These are phyloP conservation scores for Aureobasidium melanogenum DNA, from an alignment of 2,329 filamentous ascomycete species.

Conservation along the genomic window DNA sequence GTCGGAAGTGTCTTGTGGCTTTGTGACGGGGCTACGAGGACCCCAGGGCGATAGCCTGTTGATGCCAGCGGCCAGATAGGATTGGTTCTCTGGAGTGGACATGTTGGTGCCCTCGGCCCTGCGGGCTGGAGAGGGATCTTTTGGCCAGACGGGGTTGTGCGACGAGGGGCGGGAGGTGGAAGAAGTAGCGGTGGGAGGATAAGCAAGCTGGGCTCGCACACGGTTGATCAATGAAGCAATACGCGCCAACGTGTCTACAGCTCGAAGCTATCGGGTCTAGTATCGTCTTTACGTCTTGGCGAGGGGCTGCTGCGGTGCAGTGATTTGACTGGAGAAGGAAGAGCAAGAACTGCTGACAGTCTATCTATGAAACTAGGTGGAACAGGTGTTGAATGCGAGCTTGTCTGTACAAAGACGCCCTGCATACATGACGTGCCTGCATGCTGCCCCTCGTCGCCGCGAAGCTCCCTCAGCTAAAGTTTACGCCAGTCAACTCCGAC, in stretches of 20 bases:
- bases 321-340: neutral
- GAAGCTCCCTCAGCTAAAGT: neutral
- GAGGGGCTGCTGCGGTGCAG: neutral
- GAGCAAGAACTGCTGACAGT: neutral
- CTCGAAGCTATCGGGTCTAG: neutral
- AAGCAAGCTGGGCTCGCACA: constrained; percentile 23
- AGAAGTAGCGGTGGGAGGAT: constrained; percentile 2
- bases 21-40: constrained; percentile 30
- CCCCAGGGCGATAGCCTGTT: constrained; percentile 40
- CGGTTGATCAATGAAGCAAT: constrained; percentile 24
- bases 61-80: constrained; percentile 33
- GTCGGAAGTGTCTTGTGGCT: constrained; percentile 23
- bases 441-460: neutral
- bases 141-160: constrained; percentile 22
- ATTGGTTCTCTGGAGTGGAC: constrained; percentile 35
- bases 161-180: neutral
- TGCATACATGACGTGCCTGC: constrained; percentile 5
- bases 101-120: constrained; percentile 16
- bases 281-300: constrained; percentile 2
- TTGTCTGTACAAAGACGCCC: neutral
- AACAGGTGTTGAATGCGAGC: neutral
- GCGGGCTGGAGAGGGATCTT: constrained; percentile 23
- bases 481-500: neutral
- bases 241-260: constrained; percentile 24
- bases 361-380: neutral